A percentile compares a stretch with the other conserved stretches of the same genome.
Evolutionary conservation across 2,329 filamentous ascomycete species (phyloP).

Genomic region (Venturia nashicola): DNA sequence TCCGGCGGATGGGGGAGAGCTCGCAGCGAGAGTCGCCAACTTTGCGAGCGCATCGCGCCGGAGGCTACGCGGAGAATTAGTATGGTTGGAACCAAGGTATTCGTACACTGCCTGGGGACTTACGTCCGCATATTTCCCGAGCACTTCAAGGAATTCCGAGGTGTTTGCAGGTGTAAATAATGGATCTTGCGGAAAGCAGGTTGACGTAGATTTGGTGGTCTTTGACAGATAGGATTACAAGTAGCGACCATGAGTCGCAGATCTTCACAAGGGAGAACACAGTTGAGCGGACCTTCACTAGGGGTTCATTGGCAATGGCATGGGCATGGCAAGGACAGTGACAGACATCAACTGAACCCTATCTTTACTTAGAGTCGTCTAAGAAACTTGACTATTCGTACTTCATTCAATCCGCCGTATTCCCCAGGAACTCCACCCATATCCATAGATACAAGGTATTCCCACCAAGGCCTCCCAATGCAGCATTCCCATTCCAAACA

Average conservation of each 20-base stretch:
- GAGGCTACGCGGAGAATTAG: conserved; percentile 17
- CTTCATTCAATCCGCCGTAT: background rate
- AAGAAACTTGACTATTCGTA: background rate
- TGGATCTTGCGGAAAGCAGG: background rate
- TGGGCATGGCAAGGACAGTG: background rate
- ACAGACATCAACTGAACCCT: background rate
- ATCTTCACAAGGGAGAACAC: background rate
- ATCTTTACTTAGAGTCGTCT: background rate
- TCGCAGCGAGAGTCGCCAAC: conserved; percentile 35
- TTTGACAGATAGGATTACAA: background rate
- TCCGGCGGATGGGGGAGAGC: conserved; percentile 17
- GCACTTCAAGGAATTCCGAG: background rate
- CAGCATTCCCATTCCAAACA: background rate
- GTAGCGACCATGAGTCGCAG: background rate
- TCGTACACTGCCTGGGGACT: background rate
- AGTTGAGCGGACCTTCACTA: background rate
- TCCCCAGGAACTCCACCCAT: background rate
- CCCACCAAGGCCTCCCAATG: background rate
- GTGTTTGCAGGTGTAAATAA: background rate
- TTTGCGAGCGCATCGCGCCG: conserved; percentile 38
- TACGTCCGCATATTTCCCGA: background rate
- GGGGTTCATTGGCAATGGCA: background rate
- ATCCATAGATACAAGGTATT: background rate
- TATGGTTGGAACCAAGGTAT: background rate
- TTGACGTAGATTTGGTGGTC: no score